Percentiles rank a stretch among this genome's conserved stretches.
These are phyloP conservation scores for Lipomyces sp. DNA, from an alignment of 805 yeast genomes.

Conservation along the genomic window DNA sequence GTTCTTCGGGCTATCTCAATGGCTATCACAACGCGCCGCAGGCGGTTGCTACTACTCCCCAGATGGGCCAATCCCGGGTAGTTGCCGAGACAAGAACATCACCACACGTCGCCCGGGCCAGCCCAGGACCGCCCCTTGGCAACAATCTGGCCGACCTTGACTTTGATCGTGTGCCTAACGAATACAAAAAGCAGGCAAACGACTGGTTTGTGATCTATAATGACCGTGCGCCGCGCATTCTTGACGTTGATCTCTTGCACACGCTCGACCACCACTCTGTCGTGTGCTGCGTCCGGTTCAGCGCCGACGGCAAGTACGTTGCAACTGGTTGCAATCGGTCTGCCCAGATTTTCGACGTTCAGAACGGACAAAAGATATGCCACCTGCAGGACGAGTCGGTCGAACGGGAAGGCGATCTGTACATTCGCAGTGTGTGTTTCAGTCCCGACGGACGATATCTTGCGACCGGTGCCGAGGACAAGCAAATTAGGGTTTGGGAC, in stretches of 20 bases:
- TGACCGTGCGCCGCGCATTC: conserved; percentile 74
- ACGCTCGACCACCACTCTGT: conserved; percentile 92
- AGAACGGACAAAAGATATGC: conserved; percentile 87
- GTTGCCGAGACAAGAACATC: conserved; percentile 27
- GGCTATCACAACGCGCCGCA: conserved; percentile 36
- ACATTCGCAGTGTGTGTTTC: conserved; percentile 93
- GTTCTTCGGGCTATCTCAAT: conserved; percentile 29
- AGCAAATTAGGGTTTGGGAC: conserved; percentile 92
- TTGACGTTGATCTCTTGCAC: conserved; percentile 87
- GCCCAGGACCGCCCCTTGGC: conserved; percentile 41
- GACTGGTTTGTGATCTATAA: conserved; percentile 90
- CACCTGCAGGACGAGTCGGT: conserved; percentile 81
- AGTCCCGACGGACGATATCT: conserved; percentile 92
- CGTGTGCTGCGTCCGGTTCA: conserved; percentile 94
- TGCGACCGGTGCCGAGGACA: conserved; percentile 87
- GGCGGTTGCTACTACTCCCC: conserved; percentile 36
- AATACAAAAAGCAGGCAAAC: conserved; percentile 76
- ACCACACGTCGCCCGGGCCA: conserved; percentile 34
- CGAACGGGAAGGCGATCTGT: conserved; percentile 77
- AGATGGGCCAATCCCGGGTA: conserved; percentile 26
- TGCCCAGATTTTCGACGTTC: conserved; percentile 91
- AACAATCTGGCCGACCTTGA: conserved; percentile 64
- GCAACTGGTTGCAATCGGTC: conserved; percentile 98
- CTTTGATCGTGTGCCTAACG: conserved; percentile 72
- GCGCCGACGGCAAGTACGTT: conserved; percentile 85